A percentile compares a stretch with the other conserved stretches of the same genome.
phyloP scores from a whole-genome alignment of 2,329 filamentous ascomycete species.

The Fusarium buharicum region DNA sequence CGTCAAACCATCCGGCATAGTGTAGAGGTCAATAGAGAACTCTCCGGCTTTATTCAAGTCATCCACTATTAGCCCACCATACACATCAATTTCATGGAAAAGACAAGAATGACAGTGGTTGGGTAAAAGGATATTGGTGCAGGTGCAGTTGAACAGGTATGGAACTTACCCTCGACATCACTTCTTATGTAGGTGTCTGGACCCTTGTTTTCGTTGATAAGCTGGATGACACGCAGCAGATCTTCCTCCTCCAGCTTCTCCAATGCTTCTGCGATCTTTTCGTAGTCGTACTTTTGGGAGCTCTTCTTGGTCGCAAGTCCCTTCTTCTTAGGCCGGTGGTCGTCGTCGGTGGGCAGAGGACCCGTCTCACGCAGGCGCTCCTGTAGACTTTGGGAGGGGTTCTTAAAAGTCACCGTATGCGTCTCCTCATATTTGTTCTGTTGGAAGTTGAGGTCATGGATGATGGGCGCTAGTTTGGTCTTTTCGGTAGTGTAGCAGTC shows the following conservation, averaged over 20 bases:
- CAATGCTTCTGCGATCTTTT: conserved; percentile 93
- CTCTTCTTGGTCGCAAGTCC: conserved; percentile 80
- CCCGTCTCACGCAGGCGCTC: conserved; percentile 84
- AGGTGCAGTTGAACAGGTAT: background rate
- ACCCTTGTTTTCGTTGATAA: conserved; percentile 97
- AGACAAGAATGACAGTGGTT: conserved; percentile 14
- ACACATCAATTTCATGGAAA: conserved; percentile 48
- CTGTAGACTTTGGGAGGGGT: conserved; percentile 88
- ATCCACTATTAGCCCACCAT: conserved; percentile 50
- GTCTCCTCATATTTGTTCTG: conserved; percentile 82
- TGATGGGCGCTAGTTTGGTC: conserved; percentile 77
- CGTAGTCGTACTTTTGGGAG: conserved; percentile 81
- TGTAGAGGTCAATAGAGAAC: conserved; percentile 98
- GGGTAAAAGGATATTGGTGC: background rate
- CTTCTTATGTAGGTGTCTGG: conserved; percentile 97
- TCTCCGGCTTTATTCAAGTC: conserved; percentile 75
- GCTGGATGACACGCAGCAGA: conserved; percentile 91
- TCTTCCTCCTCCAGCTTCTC: conserved; percentile 93
- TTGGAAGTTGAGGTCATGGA: conserved; percentile 93
- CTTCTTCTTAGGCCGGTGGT: conserved; percentile 68
- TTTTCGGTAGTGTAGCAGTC: conserved; percentile 86
- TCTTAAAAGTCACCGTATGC: conserved; percentile 87
- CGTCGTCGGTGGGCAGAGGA: conserved; percentile 80
- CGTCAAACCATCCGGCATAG: conserved; percentile 87
- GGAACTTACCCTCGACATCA: conserved; percentile 85